phyloP scores from a whole-genome alignment of 805 yeast genomes.

The Hanseniaspora meyeri region DNA sequence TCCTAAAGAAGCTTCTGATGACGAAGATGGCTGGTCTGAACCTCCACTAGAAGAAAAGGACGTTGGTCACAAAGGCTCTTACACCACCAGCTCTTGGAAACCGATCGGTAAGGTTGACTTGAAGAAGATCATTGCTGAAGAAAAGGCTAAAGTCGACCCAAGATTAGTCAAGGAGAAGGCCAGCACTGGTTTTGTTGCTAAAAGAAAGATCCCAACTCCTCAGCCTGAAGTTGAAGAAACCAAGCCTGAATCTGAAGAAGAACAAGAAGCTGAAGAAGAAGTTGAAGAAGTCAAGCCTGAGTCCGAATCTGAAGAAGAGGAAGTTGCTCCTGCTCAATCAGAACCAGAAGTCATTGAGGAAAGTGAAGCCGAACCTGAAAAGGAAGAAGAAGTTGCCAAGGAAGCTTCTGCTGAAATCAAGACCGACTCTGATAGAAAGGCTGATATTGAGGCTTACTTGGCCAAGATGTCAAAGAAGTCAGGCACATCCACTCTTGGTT shows the following conservation, averaged over 20 bases:
- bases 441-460: conserved; percentile 28
- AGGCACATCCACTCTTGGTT: conserved; percentile 12
- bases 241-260: conserved; percentile 23
- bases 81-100: conserved; percentile 36
- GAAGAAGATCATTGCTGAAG: conserved; percentile 33
- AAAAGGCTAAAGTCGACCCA: conserved; percentile 34
- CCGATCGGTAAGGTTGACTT: conserved; percentile 53
- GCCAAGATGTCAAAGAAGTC: conserved; percentile 22
- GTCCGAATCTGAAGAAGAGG: conserved; percentile 14
- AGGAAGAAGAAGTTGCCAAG: conserved; percentile 17
- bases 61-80: conserved; percentile 38
- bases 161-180: conserved; percentile 25
- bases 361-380: no score
- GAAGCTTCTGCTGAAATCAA: conserved; percentile 19
- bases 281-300: conserved; percentile 10
- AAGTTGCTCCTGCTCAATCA: not conserved
- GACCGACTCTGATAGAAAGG: conserved; percentile 22
- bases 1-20: conserved; percentile 14
- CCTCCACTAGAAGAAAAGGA: conserved; percentile 36
- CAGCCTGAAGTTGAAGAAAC: conserved; percentile 3
- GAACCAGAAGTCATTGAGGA: conserved; percentile 14
- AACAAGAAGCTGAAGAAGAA: conserved; percentile 28
- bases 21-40: conserved; percentile 36
- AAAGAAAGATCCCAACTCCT: conserved; percentile 13
- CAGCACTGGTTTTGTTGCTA: conserved; percentile 17